Evolutionary conservation across 164 flowering plant species (phyloP).

Genomic region (Vitis amurensis): DNA sequence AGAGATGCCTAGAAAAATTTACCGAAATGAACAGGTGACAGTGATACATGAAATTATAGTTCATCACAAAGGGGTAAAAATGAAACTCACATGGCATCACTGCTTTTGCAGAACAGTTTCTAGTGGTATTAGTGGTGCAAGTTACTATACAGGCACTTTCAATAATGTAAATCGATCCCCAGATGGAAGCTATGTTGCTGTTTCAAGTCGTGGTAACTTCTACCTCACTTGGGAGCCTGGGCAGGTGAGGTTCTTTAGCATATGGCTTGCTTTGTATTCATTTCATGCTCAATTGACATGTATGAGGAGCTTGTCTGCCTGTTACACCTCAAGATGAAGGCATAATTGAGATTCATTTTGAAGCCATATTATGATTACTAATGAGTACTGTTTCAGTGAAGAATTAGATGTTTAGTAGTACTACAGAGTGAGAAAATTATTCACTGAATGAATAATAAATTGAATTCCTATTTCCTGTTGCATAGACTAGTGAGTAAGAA

Average conservation of each 20-base stretch:
- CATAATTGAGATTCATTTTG: no score
- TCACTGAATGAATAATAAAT: no score
- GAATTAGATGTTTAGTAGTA: no score
- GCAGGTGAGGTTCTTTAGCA: conserved; percentile 59
- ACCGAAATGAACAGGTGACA: no score
- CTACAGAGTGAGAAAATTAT: no score
- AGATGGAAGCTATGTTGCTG: conserved; percentile 96
- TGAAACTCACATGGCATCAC: conserved; percentile 17
- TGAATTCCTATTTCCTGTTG: no score
- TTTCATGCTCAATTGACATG: not conserved
- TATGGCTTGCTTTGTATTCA: not conserved
- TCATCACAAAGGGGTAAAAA: not conserved
- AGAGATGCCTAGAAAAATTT: no score
- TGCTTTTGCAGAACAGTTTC: conserved; percentile 94
- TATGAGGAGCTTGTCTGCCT: not conserved
- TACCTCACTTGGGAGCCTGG: conserved; percentile 98
- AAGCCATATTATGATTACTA: no score
- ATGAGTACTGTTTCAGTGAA: no score
- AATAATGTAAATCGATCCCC: conserved; percentile 96
- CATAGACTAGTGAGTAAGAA: no score
- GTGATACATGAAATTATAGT: not conserved
- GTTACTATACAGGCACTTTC: conserved; percentile 95
- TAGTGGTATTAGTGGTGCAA: conserved; percentile 99
- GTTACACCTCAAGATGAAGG: no score
- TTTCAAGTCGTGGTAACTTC: conserved; percentile 98